These are phyloP conservation scores for Aegilops bicornis DNA, from an alignment of 176 grass and related monocot genomes.

Conservation along the genomic window DNA sequence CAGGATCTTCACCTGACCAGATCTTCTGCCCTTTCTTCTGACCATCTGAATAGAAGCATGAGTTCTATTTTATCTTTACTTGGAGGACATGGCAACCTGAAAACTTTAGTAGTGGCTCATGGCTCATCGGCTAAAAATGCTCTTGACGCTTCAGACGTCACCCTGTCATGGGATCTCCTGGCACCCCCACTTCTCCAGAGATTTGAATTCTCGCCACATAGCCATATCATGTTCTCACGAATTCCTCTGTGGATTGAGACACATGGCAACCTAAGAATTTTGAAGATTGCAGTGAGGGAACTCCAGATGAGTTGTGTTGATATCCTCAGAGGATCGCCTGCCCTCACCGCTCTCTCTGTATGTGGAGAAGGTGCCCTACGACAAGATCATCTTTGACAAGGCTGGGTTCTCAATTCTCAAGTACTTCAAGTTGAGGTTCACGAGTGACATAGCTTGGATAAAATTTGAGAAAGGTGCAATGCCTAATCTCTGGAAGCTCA, in stretches of 20 bases:
- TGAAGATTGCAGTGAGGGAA: not conserved
- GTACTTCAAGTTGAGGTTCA: not conserved
- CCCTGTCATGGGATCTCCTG: not conserved
- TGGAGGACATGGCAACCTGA: not conserved
- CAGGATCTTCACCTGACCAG: not conserved
- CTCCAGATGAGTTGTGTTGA: not conserved
- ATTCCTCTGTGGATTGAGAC: not conserved
- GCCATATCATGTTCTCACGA: not conserved
- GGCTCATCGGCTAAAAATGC: fast-evolving
- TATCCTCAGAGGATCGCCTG: not conserved
- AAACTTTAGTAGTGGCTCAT: not conserved
- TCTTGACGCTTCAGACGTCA: not conserved
- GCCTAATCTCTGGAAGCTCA: not conserved
- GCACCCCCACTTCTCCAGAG: not conserved
- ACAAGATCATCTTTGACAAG: not conserved
- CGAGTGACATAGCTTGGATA: not conserved
- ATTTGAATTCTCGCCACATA: not conserved
- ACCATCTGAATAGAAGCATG: too few species aligned
- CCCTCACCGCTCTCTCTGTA: not conserved
- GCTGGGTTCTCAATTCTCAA: not conserved
- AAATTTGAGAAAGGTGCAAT: not conserved
- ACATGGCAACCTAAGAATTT: not conserved
- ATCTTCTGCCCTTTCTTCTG: not conserved
- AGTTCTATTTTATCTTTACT: too few species aligned
- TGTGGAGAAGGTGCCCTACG: not conserved